Conservation (phyloP, 768 basidiomycete species). For the Amanita rubescens region DNA sequence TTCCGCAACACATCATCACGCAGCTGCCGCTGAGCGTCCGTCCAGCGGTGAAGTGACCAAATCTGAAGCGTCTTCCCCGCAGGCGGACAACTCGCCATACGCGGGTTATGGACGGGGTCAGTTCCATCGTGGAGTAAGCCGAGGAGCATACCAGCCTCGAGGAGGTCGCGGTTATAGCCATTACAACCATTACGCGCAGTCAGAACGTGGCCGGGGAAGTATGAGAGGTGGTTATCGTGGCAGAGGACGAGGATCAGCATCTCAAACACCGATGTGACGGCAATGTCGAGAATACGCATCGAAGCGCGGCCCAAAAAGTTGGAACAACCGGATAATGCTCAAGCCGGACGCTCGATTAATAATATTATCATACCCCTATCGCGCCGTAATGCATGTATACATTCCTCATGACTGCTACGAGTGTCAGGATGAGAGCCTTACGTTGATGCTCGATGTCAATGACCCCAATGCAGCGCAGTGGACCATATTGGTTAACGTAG, state of each 20-base stretch:
- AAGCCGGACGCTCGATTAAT: neutral
- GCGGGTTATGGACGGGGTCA: slow-evolving; percentile 17
- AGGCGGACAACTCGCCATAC: slow-evolving; percentile 11
- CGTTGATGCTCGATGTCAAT: too few relatives aligned
- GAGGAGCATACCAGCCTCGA: slow-evolving; percentile 20
- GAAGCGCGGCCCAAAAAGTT: too few relatives aligned
- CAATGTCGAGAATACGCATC: too few relatives aligned
- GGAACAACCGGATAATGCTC: slow-evolving; percentile 1
- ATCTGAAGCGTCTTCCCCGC: neutral
- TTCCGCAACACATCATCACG: slow-evolving; percentile 10
- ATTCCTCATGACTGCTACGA: too few relatives aligned
- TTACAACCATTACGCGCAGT: slow-evolving; percentile 8
- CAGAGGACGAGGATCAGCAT: slow-evolving; percentile 27
- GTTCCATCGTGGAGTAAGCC: slow-evolving; percentile 19
- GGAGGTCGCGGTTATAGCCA: slow-evolving; percentile 23
- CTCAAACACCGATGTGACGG: neutral
- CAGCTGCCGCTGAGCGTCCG: slow-evolving; percentile 8
- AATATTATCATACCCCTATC: too few relatives aligned
- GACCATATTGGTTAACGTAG: too few relatives aligned
- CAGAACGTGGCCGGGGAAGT: slow-evolving; percentile 27
- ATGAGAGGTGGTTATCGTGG: slow-evolving; percentile 30
- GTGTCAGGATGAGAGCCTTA: too few relatives aligned
- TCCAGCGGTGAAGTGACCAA: neutral
- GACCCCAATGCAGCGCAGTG: too few relatives aligned
- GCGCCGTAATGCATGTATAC: neutral